Evolutionary conservation across 345 rosid genomes (phyloP), one percentile per base, ranked within the genome.

Genomic region (Corchorus capsularis): DNA sequence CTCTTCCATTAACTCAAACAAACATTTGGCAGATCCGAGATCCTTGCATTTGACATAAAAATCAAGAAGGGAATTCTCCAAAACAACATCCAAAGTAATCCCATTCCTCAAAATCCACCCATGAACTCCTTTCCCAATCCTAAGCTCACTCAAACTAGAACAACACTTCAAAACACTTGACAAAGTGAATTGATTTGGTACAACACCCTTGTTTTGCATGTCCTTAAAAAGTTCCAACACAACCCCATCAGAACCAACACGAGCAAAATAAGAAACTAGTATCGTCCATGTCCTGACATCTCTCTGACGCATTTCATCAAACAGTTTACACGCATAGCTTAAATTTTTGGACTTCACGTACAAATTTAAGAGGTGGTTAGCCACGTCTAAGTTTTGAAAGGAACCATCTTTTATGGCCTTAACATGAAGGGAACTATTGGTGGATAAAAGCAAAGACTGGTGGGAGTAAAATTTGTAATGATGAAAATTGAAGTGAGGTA

Each of bases 181-280:
- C 63, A 89, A 80, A 52, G 89, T 87, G 75, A 89, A 89, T 19
- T 79, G 71, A 69, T 89, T 89, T 4, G 92, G 89, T 68, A 55
- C 53, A 35, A 79, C 81, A 64, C 79, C 85, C 63, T 73, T 78
- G 10, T 46, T 53, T 75, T 55, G 85, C 92, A 89, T 85, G 32
- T 72, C 79, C 62, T 83, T 73, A 47, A 85, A 83, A 5, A 77
- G 74, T 11, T 75, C 64, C 73, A 85, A 71, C 3, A 56, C 90
- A 69, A 27, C 43, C 32, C n/a, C 34, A 19, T 46, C 55, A 54
- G 53, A 81, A 34, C 86, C 84, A 34, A 2, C 47, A 41, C 83
- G 86, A 10, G 79, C 79, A 69, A 82, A 78, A 12, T 86, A 75
- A 5, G 89, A 85, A 19, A 89, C 50, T 14, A 87, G 82, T 46